Base-by-base conservation (phyloP, 139 green algal genomes). In the Micractinium conductrix region DNA sequence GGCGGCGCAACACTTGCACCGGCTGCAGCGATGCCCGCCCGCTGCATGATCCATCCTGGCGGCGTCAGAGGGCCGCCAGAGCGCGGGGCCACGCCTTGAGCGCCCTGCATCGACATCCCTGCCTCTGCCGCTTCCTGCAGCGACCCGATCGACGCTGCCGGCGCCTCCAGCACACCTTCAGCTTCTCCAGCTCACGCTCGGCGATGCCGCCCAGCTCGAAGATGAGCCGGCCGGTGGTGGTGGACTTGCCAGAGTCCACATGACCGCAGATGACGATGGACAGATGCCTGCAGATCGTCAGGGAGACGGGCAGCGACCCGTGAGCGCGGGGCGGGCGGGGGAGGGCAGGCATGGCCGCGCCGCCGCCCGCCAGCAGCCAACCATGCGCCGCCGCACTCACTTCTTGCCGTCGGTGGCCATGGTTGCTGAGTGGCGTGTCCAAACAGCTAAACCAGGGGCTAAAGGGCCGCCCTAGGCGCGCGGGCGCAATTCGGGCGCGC, bases 121-220 rank as follows among this genome's bases (percentile, higher is more conserved):
- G 48, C 48, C 16, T 16, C 48, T 58, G 48, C 48, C 48, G 10
- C 48, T 58, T 58, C 12, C 48, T 24, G 48, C 48, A 10, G 10
- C 48, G 48, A 16, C 48, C 48, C 48, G 48, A 58, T 10, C 48
- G 48, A 10, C 16, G n/a, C 67, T 44, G 67, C 2, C 67, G 9
- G 16, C 44, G 44, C 17, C 3, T 3, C 45, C 74, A 50, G 48
- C 74, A 30, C 14, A 81, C 75, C 84, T 96, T 92, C 71, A 95
- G 91, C 88, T 97, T 96, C 91, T 98, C 95, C 68, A 98, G 93
- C 80, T 98, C 97, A 97, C 97, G 97, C 96, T 99, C 95, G 88
- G 96, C 93, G 94, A 99, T 99, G 89, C 97, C 97, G 78, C 97
- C 97, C 72, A 99, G 96, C 95, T 99, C 96, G 91, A 98, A 99